Conservation (phyloP, 1,284 basidiomycete genomes). For the Rhodotorula mucilaginosa region DNA sequence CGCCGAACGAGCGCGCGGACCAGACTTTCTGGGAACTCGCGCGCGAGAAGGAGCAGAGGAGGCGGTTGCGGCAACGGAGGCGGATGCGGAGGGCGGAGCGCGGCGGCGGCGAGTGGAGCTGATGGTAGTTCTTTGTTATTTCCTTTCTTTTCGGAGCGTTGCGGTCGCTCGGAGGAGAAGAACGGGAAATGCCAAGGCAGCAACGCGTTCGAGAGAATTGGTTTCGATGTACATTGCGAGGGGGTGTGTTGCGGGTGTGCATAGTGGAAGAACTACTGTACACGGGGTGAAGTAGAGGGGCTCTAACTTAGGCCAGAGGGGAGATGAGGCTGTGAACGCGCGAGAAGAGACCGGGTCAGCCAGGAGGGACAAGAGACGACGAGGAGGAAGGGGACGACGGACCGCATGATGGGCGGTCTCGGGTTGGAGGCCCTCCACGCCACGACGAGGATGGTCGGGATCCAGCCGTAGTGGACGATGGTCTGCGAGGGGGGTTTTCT, state of each 20-base stretch:
- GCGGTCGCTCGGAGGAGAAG: too few relatives aligned
- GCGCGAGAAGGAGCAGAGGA: neutral
- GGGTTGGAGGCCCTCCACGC: constrained; percentile 63
- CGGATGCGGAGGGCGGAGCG: neutral
- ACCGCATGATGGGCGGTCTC: constrained; percentile 41
- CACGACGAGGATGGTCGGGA: constrained; percentile 88
- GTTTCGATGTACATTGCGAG: constrained; percentile 3
- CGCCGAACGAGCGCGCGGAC: constrained; percentile 20
- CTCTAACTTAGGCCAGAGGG: constrained; percentile 26
- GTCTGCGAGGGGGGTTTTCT: constrained; percentile 58
- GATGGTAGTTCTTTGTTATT: neutral
- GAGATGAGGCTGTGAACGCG: constrained; percentile 30
- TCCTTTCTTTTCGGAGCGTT: too few relatives aligned
- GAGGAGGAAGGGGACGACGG: neutral
- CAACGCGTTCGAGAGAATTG: too few relatives aligned
- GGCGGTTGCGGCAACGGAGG: neutral
- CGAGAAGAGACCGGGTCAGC: neutral
- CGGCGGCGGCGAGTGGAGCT: neutral
- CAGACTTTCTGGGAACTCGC: constrained; percentile 26
- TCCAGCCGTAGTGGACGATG: constrained; percentile 85
- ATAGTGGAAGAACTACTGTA: neutral
- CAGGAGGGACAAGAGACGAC: neutral
- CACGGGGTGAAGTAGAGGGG: neutral
- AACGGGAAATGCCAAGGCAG: too few relatives aligned
- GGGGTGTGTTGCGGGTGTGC: neutral